Base-by-base conservation (phyloP, 345 rosid species). In the Hibiscus mutabilis region DNA sequence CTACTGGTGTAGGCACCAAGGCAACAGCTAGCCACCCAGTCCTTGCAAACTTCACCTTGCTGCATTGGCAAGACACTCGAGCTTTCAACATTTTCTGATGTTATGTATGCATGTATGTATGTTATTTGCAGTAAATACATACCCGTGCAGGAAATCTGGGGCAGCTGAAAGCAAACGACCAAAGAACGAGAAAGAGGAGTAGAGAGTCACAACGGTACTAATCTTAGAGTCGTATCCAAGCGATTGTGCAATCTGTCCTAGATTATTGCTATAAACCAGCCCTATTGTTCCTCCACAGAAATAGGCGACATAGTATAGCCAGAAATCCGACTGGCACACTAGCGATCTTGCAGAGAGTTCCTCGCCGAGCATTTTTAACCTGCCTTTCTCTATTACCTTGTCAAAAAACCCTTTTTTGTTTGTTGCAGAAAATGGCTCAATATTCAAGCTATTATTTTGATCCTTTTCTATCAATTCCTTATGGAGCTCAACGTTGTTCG, bases 231-330 rank as follows among this genome's bases (percentile, higher is more conserved):
- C 53, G 65, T 77, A 77, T 58, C 92, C 96, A 4, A 90, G 87
- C 1, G 98, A 90, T 72, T 92, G 83, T 33, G 92, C 82, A 52
- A 92, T 87, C 81, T 92, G 98, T n/a, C 98, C 98, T 22, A 92
- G 81, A 53, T 90, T 92, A 61, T 92, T 92, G 84, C 94, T 92
- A 69, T 90, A 92, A 60, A 86, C 92, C 73, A 92, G 79, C 37
- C 98, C 98, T 19, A 88, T 78, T 4, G 96, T 90, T 19, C 87
- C 96, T 47, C 94, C 96, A 42, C 92, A 92, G 63, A 92, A 85
- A 64, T 92, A 92, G 1, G 94, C 82, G 47, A 78, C 3, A 73
- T 84, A 92, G 68, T 90, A 92, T 16, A 88, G 80, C 98, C 96
- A 90, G 80, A 92, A 92, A 76, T 92, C 98, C 79, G 78, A 79